Percentiles rank a stretch among this genome's conserved stretches.
These are phyloP conservation scores for Paxillus involutus DNA, from an alignment of 768 basidiomycete genomes.

Conservation along the genomic window DNA sequence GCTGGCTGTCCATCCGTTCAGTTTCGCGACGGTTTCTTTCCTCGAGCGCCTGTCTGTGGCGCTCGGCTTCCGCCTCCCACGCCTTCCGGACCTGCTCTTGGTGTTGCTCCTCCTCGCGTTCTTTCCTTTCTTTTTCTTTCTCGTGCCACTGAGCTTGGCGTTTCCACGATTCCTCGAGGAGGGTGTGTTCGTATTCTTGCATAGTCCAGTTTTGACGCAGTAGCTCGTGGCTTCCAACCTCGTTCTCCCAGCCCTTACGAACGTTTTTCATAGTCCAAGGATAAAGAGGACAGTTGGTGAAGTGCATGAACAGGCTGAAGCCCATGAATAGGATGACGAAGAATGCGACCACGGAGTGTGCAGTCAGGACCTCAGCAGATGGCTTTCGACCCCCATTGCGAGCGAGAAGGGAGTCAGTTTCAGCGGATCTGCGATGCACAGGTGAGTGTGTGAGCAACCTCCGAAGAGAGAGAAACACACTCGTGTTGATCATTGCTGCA, in stretches of 20 bases:
- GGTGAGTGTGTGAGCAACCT: background rate
- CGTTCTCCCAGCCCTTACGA: conserved; percentile 12
- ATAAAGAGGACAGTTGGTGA: conserved; percentile 9
- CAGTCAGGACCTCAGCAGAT: background rate
- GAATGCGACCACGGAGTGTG: background rate
- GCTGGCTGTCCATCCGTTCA: no score
- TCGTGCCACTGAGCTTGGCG: conserved; percentile 12
- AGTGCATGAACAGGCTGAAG: conserved; percentile 4
- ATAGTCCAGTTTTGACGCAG: conserved; percentile 4
- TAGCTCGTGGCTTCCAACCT: background rate
- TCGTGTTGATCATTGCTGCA: background rate
- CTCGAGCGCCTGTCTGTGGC: no score
- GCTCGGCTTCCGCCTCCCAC: background rate
- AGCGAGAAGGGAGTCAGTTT: background rate
- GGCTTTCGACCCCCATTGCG: background rate
- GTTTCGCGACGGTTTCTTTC: no score
- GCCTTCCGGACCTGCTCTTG: conserved; percentile 6
- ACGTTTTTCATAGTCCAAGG: conserved; percentile 6
- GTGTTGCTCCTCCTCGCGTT: conserved; percentile 8
- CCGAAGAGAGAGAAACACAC: background rate
- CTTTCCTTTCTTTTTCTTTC: background rate
- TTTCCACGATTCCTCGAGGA: conserved; percentile 4
- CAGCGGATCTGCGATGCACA: background rate
- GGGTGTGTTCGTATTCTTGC: conserved; percentile 3
- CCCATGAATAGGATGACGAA: background rate